Percentiles rank a stretch among this genome's conserved stretches.
Conservation (phyloP, 176 grass and related monocot genomes). For the Paspalum vaginatum region DNA sequence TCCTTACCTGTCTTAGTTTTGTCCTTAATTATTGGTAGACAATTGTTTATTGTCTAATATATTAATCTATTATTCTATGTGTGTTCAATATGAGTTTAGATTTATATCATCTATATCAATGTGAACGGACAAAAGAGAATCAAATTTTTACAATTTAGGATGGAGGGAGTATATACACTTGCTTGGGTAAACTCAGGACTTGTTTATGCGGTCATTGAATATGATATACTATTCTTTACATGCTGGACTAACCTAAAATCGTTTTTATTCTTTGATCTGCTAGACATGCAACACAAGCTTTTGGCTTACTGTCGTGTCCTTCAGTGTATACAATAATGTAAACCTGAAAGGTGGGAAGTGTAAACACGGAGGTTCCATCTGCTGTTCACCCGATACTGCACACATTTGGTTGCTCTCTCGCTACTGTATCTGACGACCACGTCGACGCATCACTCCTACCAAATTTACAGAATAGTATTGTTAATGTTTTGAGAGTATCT, state of each 20-base stretch:
- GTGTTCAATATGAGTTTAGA: too few species aligned
- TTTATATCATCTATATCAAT: too few species aligned
- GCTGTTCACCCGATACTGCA: background rate
- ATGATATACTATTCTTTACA: background rate
- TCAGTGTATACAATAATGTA: background rate
- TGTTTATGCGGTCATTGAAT: background rate
- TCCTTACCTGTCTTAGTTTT: background rate
- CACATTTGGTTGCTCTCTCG: background rate
- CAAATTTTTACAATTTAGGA: too few species aligned
- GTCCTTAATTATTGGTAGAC: background rate
- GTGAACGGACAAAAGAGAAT: too few species aligned
- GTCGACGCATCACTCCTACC: too few species aligned
- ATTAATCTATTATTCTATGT: too few species aligned
- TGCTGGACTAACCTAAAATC: background rate
- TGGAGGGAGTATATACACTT: background rate
- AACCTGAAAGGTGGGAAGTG: background rate
- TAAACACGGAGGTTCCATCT: background rate
- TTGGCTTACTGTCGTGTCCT: background rate
- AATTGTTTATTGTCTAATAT: too few species aligned
- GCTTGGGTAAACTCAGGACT: background rate
- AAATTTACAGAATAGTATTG: too few species aligned
- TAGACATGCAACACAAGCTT: background rate
- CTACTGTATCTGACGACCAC: background rate
- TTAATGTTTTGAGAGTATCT: too few species aligned
- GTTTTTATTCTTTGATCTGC: background rate